A percentile compares a stretch with the other conserved stretches of the same genome.
These are phyloP conservation scores for Epichloe aotearoae DNA, from an alignment of 2,329 filamentous ascomycete genomes.

Conservation along the genomic window DNA sequence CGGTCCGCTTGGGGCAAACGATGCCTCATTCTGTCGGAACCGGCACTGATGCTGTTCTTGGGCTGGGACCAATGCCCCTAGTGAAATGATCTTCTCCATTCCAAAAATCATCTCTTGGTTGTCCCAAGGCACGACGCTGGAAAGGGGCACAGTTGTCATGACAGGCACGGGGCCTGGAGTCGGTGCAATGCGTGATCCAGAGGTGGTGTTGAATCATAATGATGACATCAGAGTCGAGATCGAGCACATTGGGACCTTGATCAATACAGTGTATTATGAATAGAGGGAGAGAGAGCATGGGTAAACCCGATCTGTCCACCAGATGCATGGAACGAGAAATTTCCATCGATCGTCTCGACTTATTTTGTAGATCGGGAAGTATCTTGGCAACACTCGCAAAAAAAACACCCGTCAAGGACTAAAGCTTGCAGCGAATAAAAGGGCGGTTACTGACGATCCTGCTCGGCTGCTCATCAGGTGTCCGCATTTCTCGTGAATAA, in stretches of 20 bases:
- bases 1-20: background rate
- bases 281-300: slow-evolving; percentile 3
- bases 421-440: too few species aligned
- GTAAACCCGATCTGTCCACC: too few species aligned
- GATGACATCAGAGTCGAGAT: slow-evolving; percentile 27
- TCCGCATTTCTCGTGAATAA: too few species aligned
- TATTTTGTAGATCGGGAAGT: too few species aligned
- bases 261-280: slow-evolving; percentile 25
- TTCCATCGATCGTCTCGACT: too few species aligned
- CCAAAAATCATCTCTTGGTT: slow-evolving; percentile 42
- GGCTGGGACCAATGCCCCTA: background rate
- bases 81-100: slow-evolving; percentile 44
- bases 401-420: too few species aligned
- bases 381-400: too few species aligned
- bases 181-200: slow-evolving; percentile 26
- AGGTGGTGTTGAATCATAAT: slow-evolving; percentile 22
- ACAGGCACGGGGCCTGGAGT: slow-evolving; percentile 41
- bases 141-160: slow-evolving; percentile 48
- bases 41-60: background rate
- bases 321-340: too few species aligned
- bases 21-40: background rate
- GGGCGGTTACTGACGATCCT: too few species aligned
- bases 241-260: slow-evolving; percentile 22
- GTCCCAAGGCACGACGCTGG: slow-evolving; percentile 44
- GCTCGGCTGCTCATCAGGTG: too few species aligned